Base-by-base conservation (phyloP, 148 eudicot genomes). In the Cornus controversa region DNA sequence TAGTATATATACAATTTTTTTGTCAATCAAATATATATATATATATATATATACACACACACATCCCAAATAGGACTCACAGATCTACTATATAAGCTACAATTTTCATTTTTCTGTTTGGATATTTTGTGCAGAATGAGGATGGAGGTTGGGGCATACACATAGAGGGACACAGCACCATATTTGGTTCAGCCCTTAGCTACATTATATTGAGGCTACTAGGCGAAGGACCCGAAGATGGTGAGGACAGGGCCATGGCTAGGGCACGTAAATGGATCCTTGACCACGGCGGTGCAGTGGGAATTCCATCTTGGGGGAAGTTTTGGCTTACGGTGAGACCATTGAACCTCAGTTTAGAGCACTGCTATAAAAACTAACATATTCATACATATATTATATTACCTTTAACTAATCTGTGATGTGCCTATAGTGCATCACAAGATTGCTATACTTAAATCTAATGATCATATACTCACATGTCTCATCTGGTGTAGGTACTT, bases 121-220 rank as follows among this genome's bases (percentile, higher is more conserved):
- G 45, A 40, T 40, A n/a, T 50, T 50, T 10, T 26, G 4, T 53
- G 66, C 74, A 90, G 93, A 90, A 90, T 77, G 81, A 78, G 70
- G 93, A 90, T 77, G 93, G 93, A 64, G 93, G 93, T 27, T 90
- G 93, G 93, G 93, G 91, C 78, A 77, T 90, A 26, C 93, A 90
- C 79, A 82, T 88, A 40, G 90, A 88, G 74, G 90, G 93, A 0
- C 78, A 82, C 42, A 90, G 91, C 83, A 83, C 86, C 73, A 71
- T 90, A 77, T 88, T 90, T 79, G 88, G 93, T 23, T 77, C 91
- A 22, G 34, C 74, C 20, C 72, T 90, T 1, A 86, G 79, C 84
- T 90, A 90, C 78, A 78, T 86, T 42, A 81, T 86, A 57, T 64
- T 90, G 75, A 77, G 93, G 82, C 72, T 90, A 75, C 83, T 88